Percentiles rank a stretch among this genome's conserved stretches.
phyloP scores from a whole-genome alignment of 78 protist genomes.

The Dictyostelium intermedium region DNA sequence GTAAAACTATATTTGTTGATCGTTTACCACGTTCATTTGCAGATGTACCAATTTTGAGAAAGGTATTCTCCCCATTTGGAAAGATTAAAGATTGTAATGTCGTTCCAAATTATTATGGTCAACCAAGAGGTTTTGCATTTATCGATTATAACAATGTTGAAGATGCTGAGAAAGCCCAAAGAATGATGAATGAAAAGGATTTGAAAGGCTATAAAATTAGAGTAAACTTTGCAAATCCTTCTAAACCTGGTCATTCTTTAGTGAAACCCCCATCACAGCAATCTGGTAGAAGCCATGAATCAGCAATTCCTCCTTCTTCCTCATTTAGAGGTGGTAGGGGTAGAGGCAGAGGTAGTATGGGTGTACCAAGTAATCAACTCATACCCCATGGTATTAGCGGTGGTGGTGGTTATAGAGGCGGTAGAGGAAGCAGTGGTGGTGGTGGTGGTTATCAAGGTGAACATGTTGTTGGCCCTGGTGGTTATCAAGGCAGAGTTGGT shows the following conservation, averaged over 20 bases:
- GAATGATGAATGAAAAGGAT: slow-evolving; percentile 63
- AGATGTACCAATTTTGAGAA: slow-evolving; percentile 12
- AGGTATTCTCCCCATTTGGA: slow-evolving; percentile 46
- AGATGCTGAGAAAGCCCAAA: slow-evolving; percentile 71
- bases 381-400: background rate
- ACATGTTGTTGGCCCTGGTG: background rate
- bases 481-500: background rate
- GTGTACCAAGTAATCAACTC: background rate
- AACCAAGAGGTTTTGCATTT: slow-evolving; percentile 71
- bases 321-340: background rate
- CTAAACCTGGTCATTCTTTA: slow-evolving; percentile 37
- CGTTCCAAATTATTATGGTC: slow-evolving; percentile 21
- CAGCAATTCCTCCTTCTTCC: background rate
- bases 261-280: background rate
- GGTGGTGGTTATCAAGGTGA: background rate
- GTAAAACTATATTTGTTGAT: slow-evolving; percentile 65
- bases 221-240: slow-evolving; percentile 74
- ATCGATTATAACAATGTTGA: slow-evolving; percentile 44
- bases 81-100: slow-evolving; percentile 71
- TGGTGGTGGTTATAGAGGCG: background rate
- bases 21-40: slow-evolving; percentile 21
- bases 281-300: background rate
- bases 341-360: slow-evolving; percentile 11
- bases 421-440: background rate
- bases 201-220: slow-evolving; percentile 44